Base-by-base conservation (phyloP, 2,329 filamentous ascomycete species). In the Dothideomycetes sp. region DNA sequence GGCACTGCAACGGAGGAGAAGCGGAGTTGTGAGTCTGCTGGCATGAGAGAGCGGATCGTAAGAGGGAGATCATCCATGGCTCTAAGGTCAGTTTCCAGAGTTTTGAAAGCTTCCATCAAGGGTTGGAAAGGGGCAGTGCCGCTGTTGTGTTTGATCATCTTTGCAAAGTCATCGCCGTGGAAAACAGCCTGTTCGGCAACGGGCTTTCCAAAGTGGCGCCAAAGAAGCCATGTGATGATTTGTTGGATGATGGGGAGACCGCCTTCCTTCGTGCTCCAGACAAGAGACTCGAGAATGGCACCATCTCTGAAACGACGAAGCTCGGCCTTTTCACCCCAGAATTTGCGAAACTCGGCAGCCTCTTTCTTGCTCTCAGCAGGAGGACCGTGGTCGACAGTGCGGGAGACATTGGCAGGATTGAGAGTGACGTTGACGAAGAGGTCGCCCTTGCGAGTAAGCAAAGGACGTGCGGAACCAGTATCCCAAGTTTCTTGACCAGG, bases 301-400 rank as follows among this genome's bases (percentile, higher is more conserved):
- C 91, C 91, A 53, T 96, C 87, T 52, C 88, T 93, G 68, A 98
- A 98, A 15, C 91, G 83, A 47, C 91, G 77, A 34, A 98, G 70
- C 59, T 98, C 91, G 1, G 91, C 77, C 57, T 91, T 94, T 8
- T 89, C 81, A 5, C 89, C 91, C 91, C 93, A 98, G 57, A 98
- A 96, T 24, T 80, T 76, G 27, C 85, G 83, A 59, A 95, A 98
- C 22, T 72, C 72, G 8, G 79, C 77, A 17, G 87, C 82, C 47
- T 86, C 84, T 47, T 82, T 79, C 59, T 89, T 87, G 45, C 91
- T 75, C 55, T 96, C 88, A 2, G 86, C 84, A 1, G 81, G 66
- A 4, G 91, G 91, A 0, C 91, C 91, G 56, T 87, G 84, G 49
- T 98, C 91, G 46, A 95, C 83, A 34, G 79, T 72, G 22, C 88